Conservation (phyloP, 2,329 filamentous ascomycete genomes). For the Scopulariopsis brevicaulis region DNA sequence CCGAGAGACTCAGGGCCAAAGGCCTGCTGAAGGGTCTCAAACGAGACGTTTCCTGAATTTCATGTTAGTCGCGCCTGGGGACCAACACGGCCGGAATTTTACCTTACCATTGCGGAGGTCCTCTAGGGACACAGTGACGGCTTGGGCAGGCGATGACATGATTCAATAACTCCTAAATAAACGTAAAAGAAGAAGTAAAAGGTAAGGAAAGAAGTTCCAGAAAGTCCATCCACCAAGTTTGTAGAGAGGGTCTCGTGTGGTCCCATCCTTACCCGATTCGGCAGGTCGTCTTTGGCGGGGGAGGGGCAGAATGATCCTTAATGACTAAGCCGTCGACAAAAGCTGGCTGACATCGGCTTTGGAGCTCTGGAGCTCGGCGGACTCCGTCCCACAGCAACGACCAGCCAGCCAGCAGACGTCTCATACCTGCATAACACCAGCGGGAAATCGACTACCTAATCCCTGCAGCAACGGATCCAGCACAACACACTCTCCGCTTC, state of each 20-base stretch:
- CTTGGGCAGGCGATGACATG: constrained; percentile 39
- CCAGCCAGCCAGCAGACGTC: too few species aligned
- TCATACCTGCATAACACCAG: not conserved
- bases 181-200: too few species aligned
- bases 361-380: not conserved
- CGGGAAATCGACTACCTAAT: not conserved
- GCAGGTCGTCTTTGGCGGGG: not conserved
- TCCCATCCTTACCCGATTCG: not conserved
- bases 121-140: constrained; percentile 49
- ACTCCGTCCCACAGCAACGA: too few species aligned
- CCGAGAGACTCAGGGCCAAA: constrained; percentile 87
- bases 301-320: not conserved
- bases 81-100: not conserved
- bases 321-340: not conserved
- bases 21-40: constrained; percentile 60
- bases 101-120: constrained; percentile 46
- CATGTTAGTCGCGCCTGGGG: not conserved
- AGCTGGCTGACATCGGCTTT: not conserved
- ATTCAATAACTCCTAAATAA: not conserved
- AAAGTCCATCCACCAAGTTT: not conserved
- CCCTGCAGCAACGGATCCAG: not conserved
- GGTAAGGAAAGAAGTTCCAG: not conserved
- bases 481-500: not conserved
- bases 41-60: constrained; percentile 49
- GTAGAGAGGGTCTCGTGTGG: not conserved